These are phyloP conservation scores for Favolaschia claudopus DNA, from an alignment of 768 basidiomycete genomes.

Conservation along the genomic window DNA sequence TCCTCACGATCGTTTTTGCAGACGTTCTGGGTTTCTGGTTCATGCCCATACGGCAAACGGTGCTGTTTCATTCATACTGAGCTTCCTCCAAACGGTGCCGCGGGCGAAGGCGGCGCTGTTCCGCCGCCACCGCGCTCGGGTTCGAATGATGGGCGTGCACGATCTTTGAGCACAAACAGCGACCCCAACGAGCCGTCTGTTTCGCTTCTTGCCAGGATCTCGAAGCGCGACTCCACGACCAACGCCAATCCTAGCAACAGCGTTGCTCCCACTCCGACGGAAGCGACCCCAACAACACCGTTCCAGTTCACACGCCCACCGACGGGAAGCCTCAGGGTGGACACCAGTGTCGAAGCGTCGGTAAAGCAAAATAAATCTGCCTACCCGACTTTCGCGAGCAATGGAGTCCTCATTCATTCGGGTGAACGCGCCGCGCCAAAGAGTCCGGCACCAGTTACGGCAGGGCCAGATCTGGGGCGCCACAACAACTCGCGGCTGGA, in stretches of 20 bases:
- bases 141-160: conserved; percentile 60
- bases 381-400: conserved; percentile 73
- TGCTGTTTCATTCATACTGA: conserved; percentile 96
- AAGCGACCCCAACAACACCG: conserved; percentile 50
- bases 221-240: conserved; percentile 66
- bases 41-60: conserved; percentile 90
- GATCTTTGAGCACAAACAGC: conserved; percentile 78
- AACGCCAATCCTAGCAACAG: conserved; percentile 42
- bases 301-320: conserved; percentile 71
- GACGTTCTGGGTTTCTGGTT: conserved; percentile 95
- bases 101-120: conserved; percentile 61
- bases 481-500: conserved; percentile 75
- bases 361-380: conserved; percentile 87
- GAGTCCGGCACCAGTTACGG: conserved; percentile 83
- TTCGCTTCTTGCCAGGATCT: conserved; percentile 80
- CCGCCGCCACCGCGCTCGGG: conserved; percentile 64
- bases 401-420: conserved; percentile 64
- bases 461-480: conserved; percentile 85
- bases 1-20: conserved; percentile 38
- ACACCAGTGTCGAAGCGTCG: conserved; percentile 70
- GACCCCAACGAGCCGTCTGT: conserved; percentile 78
- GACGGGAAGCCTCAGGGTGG: conserved; percentile 75
- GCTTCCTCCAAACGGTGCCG: conserved; percentile 68
- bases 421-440: conserved; percentile 67
- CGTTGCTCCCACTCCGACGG: conserved; percentile 58